Conservation (phyloP, 2,329 filamentous ascomycete genomes). For the Colletotrichum horii region DNA sequence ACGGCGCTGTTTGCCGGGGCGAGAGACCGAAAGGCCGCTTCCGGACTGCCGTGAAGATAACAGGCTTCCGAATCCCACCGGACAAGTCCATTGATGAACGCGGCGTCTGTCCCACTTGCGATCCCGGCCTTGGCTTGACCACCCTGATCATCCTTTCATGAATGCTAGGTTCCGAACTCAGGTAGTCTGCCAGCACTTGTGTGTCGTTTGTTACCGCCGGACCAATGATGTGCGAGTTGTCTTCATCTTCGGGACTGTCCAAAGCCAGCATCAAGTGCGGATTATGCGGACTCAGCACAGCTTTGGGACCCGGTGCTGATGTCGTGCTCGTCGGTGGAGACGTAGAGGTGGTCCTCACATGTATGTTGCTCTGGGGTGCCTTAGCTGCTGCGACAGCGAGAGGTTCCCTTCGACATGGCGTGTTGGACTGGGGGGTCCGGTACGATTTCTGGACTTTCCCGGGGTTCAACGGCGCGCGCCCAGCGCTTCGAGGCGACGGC, state of each 20-base stretch:
- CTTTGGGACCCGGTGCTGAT: conserved; percentile 9
- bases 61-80: conserved; percentile 30
- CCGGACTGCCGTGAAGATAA: conserved; percentile 52
- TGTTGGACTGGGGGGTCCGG: neutral
- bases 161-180: conserved; percentile 38
- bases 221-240: conserved; percentile 61
- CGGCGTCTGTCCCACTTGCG: neutral
- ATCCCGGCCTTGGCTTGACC: conserved; percentile 7
- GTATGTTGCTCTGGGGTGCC: neutral
- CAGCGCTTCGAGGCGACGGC: conserved; percentile 12
- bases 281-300: neutral
- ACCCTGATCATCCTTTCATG: conserved; percentile 32
- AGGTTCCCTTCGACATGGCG: conserved; percentile 7
- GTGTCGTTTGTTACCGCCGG: conserved; percentile 65
- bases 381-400: conserved; percentile 1
- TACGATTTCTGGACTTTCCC: conserved; percentile 18
- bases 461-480: conserved; percentile 13
- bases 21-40: conserved; percentile 49
- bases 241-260: conserved; percentile 38
- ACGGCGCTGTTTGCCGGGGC: conserved; percentile 39
- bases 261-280: conserved; percentile 28
- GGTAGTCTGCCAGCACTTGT: conserved; percentile 64
- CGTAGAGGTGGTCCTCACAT: neutral
- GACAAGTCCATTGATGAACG: neutral
- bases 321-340: conserved; percentile 5